Evolutionary conservation across 2,329 filamentous ascomycete genomes (phyloP).

Genomic region (Trichoderma cornu-damae): DNA sequence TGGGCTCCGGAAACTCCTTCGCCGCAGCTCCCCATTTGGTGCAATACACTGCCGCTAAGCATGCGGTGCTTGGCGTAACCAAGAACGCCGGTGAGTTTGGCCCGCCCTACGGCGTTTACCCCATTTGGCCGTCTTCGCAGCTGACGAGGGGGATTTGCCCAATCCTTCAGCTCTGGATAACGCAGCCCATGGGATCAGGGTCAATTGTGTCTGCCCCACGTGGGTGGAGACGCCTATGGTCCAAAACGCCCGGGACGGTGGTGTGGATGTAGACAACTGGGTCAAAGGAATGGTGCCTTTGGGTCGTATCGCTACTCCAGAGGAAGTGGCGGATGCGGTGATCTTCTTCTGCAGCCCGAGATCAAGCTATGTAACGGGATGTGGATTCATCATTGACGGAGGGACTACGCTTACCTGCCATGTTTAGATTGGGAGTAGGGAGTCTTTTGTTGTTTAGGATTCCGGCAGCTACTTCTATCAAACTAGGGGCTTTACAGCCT

Average conservation of each 20-base stretch:
- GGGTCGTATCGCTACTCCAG: constrained; percentile 55
- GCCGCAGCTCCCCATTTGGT: constrained; percentile 18
- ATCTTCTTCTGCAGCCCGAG: constrained; percentile 50
- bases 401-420: constrained; percentile 17
- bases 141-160: neutral
- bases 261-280: constrained; percentile 1
- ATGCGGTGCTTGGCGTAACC: constrained; percentile 20
- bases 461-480: neutral
- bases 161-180: constrained; percentile 19
- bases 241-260: constrained; percentile 5
- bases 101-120: neutral
- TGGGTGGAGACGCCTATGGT: constrained; percentile 22
- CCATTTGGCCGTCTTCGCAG: neutral
- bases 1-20: constrained; percentile 20
- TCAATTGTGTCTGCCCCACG: constrained; percentile 25
- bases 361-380: constrained; percentile 18
- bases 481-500: neutral
- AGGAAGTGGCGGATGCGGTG: constrained; percentile 68
- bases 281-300: constrained; percentile 17
- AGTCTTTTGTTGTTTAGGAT: neutral
- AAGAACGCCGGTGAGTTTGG: constrained; percentile 19
- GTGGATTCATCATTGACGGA: constrained; percentile 15
- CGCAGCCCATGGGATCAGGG: constrained; percentile 17
- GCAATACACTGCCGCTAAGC: constrained; percentile 20
- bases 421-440: neutral